A percentile compares a stretch with the other conserved stretches of the same genome.
These are phyloP conservation scores for Tubosaeta sp. DNA, from an alignment of 768 basidiomycete genomes.

Conservation along the genomic window DNA sequence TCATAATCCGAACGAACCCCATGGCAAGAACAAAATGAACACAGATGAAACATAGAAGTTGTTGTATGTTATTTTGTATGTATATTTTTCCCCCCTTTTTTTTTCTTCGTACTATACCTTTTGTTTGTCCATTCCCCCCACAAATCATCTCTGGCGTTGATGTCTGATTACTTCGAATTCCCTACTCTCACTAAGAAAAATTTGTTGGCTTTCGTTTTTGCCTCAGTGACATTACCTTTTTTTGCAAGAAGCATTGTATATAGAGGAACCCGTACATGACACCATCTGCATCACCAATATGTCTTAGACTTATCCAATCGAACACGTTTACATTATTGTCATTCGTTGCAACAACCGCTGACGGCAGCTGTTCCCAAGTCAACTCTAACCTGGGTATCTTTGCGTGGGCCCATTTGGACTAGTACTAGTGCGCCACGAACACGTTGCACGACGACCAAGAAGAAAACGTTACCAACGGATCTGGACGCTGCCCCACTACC, in stretches of 20 bases:
- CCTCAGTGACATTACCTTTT: neutral
- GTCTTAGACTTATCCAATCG: neutral
- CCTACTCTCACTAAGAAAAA: neutral
- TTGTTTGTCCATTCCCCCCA: neutral
- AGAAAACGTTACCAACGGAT: neutral
- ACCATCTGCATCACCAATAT: neutral
- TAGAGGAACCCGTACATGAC: neutral
- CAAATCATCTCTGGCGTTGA: neutral
- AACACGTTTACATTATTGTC: neutral
- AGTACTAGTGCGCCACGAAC: neutral
- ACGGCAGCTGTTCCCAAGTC: neutral
- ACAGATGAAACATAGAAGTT: neutral
- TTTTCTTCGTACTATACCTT: slow-evolving; percentile 9
- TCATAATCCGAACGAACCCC: slow-evolving; percentile 11
- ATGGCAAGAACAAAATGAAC: neutral
- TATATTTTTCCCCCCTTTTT: slow-evolving; percentile 23
- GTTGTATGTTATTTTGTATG: slow-evolving; percentile 33
- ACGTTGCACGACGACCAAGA: neutral
- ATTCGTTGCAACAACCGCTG: neutral
- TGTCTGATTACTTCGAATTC: neutral
- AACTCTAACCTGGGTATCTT: neutral
- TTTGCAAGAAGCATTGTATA: neutral
- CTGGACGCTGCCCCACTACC: neutral
- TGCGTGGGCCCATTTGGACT: neutral
- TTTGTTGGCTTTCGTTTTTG: neutral